A percentile compares a stretch with the other conserved stretches of the same genome.
Evolutionary conservation across 2,329 filamentous ascomycete genomes (phyloP).

Genomic region (Fragosphaeria purpurea): DNA sequence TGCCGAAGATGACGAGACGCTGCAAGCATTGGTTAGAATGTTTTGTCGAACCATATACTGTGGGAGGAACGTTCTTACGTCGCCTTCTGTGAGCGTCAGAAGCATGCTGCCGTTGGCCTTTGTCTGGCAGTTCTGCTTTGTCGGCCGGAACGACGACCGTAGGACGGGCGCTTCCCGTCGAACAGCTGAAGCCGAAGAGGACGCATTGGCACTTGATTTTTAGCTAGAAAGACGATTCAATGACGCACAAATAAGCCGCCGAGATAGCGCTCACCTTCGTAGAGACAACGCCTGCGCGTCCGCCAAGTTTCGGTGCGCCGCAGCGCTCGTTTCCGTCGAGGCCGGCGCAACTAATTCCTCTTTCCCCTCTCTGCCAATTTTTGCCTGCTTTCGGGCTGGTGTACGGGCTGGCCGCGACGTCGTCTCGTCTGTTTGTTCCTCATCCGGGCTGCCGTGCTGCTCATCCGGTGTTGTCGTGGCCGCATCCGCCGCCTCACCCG

Average conservation of each 20-base stretch:
- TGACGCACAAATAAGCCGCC: neutral
- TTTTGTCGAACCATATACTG: neutral
- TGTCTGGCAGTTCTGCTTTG: conserved; percentile 31
- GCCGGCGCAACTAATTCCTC: neutral
- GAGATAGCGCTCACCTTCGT: too few relatives aligned
- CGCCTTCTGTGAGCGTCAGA: conserved; percentile 36
- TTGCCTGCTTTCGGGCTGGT: too few relatives aligned
- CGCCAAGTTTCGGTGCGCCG: neutral
- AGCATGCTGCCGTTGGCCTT: conserved; percentile 29
- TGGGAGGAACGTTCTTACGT: conserved; percentile 26
- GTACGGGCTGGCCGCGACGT: too few relatives aligned
- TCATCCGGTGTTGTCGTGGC: neutral
- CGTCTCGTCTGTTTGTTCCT: too few relatives aligned
- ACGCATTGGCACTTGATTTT: neutral
- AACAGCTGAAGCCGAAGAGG: neutral
- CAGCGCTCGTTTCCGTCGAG: neutral
- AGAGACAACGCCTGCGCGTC: neutral
- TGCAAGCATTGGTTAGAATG: conserved; percentile 17
- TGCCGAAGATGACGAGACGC: conserved; percentile 56
- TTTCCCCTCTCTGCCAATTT: too few relatives aligned
- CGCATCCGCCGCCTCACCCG: neutral
- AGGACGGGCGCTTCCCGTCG: conserved; percentile 16
- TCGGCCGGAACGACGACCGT: conserved; percentile 37
- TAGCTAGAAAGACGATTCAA: neutral
- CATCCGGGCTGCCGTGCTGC: too few relatives aligned